Evolutionary conservation across 2,329 filamentous ascomycete genomes (phyloP).

Genomic region (Chaetomiaceae sp.): DNA sequence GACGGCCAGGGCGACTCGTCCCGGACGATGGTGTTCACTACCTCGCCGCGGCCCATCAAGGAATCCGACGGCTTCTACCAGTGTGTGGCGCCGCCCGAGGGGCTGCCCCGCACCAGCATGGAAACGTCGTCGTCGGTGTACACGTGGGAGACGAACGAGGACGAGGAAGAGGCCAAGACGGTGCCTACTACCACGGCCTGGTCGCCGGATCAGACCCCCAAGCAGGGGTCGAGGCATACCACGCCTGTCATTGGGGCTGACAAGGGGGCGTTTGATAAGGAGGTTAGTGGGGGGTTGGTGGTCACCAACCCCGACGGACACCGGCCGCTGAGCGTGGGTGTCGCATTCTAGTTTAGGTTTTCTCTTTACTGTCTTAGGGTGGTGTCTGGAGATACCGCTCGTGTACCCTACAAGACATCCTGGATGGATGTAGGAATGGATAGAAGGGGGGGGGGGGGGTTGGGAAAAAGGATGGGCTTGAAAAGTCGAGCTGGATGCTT

Average conservation of each 20-base stretch:
- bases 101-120: conserved; percentile 37
- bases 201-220: conserved; percentile 39
- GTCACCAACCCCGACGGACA: conserved; percentile 16
- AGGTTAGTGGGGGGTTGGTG: conserved; percentile 14
- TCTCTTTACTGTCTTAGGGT: background rate
- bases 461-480: conserved; percentile 2
- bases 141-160: conserved; percentile 43
- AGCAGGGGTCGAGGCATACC: conserved; percentile 37
- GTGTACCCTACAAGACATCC: too few relatives aligned
- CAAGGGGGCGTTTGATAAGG: conserved; percentile 11
- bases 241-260: conserved; percentile 25
- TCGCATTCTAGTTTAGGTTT: conserved; percentile 37
- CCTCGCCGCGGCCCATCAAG: conserved; percentile 49
- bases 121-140: conserved; percentile 39
- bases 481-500: conserved; percentile 15
- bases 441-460: background rate
- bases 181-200: conserved; percentile 49
- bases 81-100: conserved; percentile 41
- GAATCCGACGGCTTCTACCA: conserved; percentile 56
- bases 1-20: conserved; percentile 27
- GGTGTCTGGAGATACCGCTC: background rate
- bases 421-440: background rate
- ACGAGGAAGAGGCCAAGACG: conserved; percentile 35
- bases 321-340: conserved; percentile 42
- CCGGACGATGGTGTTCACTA: conserved; percentile 40